Evolutionary conservation across 768 basidiomycete species (phyloP).

Genomic region (Crepidotus variabilis): DNA sequence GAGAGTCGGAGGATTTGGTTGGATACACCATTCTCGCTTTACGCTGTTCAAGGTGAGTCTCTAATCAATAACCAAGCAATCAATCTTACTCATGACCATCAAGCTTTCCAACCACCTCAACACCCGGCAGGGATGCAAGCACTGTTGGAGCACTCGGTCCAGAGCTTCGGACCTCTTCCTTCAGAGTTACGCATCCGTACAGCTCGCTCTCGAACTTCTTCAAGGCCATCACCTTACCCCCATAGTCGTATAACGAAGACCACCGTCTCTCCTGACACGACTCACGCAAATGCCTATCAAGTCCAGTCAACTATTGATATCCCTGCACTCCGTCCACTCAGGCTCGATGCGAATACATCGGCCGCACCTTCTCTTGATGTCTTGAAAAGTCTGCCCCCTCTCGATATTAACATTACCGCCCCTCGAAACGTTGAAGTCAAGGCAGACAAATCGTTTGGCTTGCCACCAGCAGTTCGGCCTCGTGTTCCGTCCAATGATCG

Average conservation of each 20-base stretch:
- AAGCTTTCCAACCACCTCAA: conserved; percentile 70
- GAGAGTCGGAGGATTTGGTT: conserved; percentile 65
- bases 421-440: conserved; percentile 28
- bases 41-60: conserved; percentile 65
- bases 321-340: neutral
- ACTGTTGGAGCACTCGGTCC: conserved; percentile 65
- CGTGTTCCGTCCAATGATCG: conserved; percentile 53
- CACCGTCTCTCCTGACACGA: conserved; percentile 39
- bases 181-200: conserved; percentile 64
- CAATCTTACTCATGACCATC: conserved; percentile 5
- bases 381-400: conserved; percentile 41
- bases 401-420: conserved; percentile 23
- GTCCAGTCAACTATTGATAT: neutral
- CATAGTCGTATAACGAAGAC: conserved; percentile 41
- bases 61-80: conserved; percentile 4
- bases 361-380: conserved; percentile 32
- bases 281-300: neutral
- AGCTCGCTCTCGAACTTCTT: conserved; percentile 62
- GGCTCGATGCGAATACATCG: conserved; percentile 13
- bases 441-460: conserved; percentile 29
- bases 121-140: conserved; percentile 69
- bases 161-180: conserved; percentile 71
- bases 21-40: conserved; percentile 74
- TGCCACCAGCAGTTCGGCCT: conserved; percentile 39
- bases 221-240: conserved; percentile 74